A percentile compares a stretch with the other conserved stretches of the same genome.
These are phyloP conservation scores for Pinus albicaulis DNA, from an alignment of 75 land plant genomes.

Conservation along the genomic window DNA sequence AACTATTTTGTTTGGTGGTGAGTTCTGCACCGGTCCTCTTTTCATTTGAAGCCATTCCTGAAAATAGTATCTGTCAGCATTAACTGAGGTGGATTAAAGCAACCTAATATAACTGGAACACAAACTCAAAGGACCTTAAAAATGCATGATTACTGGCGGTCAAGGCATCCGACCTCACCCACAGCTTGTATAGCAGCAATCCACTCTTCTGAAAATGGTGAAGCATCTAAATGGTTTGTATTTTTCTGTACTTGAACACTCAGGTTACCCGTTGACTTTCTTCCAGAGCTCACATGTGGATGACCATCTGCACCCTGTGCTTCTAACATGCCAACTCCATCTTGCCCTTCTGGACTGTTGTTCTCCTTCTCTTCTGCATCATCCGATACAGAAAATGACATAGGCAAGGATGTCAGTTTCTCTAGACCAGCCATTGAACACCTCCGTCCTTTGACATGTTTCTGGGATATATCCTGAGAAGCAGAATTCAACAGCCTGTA, in stretches of 20 bases:
- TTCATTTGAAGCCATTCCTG: conserved; percentile 76
- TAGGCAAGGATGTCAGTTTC: neutral
- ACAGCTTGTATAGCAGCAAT: conserved; percentile 56
- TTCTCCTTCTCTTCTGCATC: conserved; percentile 2
- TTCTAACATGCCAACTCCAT: neutral
- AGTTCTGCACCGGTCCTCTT: conserved; percentile 83
- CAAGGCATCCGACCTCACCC: conserved; percentile 50
- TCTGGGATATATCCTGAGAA: neutral
- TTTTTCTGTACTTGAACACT: neutral
- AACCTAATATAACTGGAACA: neutral
- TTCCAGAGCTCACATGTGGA: neutral
- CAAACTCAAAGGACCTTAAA: neutral
- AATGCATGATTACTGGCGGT: neutral
- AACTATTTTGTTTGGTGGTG: conserved; percentile 70
- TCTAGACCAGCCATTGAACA: neutral
- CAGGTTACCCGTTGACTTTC: neutral
- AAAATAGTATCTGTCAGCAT: conserved; percentile 7
- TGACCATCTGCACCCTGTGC: neutral
- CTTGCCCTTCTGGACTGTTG: neutral
- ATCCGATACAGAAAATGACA: neutral
- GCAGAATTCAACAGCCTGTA: neutral
- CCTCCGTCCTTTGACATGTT: neutral
- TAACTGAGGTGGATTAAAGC: neutral
- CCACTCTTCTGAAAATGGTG: conserved; percentile 77
- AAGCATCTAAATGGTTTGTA: conserved; percentile 17